phyloP scores from a whole-genome alignment of 495 filamentous ascomycete genomes.

The Hypoxylon fuscum region DNA sequence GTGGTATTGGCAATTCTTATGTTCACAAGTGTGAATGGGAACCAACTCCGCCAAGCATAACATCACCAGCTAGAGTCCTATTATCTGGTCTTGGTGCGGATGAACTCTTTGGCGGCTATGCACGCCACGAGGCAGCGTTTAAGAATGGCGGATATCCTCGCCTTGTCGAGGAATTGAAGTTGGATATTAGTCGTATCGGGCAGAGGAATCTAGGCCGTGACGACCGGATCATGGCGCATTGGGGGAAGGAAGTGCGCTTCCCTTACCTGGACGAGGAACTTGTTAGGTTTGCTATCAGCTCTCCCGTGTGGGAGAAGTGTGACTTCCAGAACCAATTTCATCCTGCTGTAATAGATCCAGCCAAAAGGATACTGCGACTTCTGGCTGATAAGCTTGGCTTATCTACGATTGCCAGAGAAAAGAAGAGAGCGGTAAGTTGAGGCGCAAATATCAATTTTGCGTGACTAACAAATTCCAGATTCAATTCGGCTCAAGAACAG shows the following conservation, averaged over 20 bases:
- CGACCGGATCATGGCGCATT: constrained; percentile 88
- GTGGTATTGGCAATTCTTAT: constrained; percentile 70
- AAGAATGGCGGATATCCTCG: constrained; percentile 69
- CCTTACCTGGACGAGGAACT: constrained; percentile 91
- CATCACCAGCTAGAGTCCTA: constrained; percentile 79
- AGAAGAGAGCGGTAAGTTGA: constrained; percentile 80
- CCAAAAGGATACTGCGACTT: constrained; percentile 82
- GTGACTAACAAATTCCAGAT: constrained; percentile 56
- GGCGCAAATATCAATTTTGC: background rate
- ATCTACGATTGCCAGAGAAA: constrained; percentile 74
- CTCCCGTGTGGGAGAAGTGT: constrained; percentile 84
- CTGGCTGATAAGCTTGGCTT: constrained; percentile 81
- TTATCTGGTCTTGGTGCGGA: constrained; percentile 95
- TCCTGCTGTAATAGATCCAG: constrained; percentile 67
- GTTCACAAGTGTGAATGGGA: constrained; percentile 28
- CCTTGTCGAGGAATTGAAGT: constrained; percentile 82
- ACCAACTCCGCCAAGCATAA: constrained; percentile 57
- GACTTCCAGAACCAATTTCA: constrained; percentile 68
- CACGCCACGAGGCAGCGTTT: constrained; percentile 82
- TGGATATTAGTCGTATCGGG: constrained; percentile 87
- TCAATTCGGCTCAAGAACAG: constrained; percentile 86
- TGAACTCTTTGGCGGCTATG: constrained; percentile 95
- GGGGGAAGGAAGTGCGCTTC: constrained; percentile 90
- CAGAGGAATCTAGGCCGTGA: constrained; percentile 94
- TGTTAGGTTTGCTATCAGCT: constrained; percentile 77